Evolutionary conservation across 768 basidiomycete genomes (phyloP).

Genomic region (Clathrus columnatus): DNA sequence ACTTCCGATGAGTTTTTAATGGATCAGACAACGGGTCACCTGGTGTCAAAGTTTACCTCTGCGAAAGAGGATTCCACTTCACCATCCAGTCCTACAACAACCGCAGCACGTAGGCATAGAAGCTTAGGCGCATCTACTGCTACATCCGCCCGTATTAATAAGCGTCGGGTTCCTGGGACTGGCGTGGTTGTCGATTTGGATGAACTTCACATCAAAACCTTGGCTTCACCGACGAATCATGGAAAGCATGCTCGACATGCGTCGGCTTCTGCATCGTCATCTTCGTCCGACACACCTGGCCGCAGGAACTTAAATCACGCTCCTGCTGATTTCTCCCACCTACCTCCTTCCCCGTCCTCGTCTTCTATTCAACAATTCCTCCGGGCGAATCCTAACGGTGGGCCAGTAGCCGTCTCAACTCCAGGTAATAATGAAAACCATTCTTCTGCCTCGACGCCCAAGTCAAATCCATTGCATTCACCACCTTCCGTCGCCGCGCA

Average conservation of each 20-base stretch:
- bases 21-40: conserved; percentile 51
- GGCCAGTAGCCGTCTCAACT: conserved; percentile 33
- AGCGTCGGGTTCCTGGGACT: conserved; percentile 11
- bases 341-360: conserved; percentile 88
- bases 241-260: conserved; percentile 49
- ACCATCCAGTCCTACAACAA: conserved; percentile 35
- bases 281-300: conserved; percentile 42
- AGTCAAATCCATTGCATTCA: conserved; percentile 35
- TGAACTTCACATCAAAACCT: conserved; percentile 32
- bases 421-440: conserved; percentile 2
- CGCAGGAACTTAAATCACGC: conserved; percentile 45
- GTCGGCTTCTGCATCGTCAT: conserved; percentile 55
- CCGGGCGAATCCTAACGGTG: conserved; percentile 32
- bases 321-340: conserved; percentile 74
- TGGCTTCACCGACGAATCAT: conserved; percentile 18
- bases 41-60: conserved; percentile 45
- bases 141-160: conserved; percentile 3
- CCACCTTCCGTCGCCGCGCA: conserved; percentile 53
- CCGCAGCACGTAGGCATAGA: conserved; percentile 52
- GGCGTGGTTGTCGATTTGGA: conserved; percentile 11
- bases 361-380: conserved; percentile 81
- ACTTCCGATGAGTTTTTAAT: conserved; percentile 78
- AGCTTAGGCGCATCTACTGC: conserved; percentile 42
- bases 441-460: conserved; percentile 15
- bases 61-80: conserved; percentile 14